Evolutionary conservation across 2,329 filamentous ascomycete species (phyloP), one percentile per base, ranked within the genome.

Genomic region (Rachicladosporium sp.): DNA sequence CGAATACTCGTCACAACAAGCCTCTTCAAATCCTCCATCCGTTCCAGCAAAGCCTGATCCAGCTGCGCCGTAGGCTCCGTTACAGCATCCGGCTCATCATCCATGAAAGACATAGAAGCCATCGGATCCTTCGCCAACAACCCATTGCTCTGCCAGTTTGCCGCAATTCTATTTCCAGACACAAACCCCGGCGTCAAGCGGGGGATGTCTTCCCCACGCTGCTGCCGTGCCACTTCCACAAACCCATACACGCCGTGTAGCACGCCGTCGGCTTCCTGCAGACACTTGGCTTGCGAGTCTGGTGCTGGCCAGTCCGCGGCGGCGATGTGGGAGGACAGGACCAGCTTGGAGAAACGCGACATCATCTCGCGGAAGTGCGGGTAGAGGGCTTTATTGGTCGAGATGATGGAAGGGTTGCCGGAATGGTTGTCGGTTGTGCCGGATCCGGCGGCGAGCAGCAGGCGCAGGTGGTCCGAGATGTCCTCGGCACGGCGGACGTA

Each of bases 301-400:
- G 85, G 80, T 40, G 89, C 87, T 6, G 89, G 88, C 77, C 87
- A 96, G 64, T 98, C 91, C 29, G 89, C 85, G 4, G 89, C 87
- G 31, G 91, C 91, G 57, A 98, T 95, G 58, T 98, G 91, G 10
- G 91, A 96, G 2, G 91, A 98, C 36, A 98, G 80, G 33, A 98
- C 91, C 8, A 98, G 71, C 61, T 98, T 98, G n/a, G 91, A 96
- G 60, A 98, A 98, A 53, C 93, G 88, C 33, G 91, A 96, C 91
- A 98, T 98, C 80, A 96, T 96, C 58, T 96, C 91, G 39, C 91
- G 74, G 64, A 98, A 98, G 62, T 96, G 88, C 15, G 91, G 91
- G 56, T 96, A 96, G 10, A 98, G 69, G 0, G 87, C 84, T 61
- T 96, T 96, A 68, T 98, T 98, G 4, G 86, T 93, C 5, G 88